Evolutionary conservation across 306 rosid genomes (phyloP).

Genomic region (Macrotyloma uniflorum): DNA sequence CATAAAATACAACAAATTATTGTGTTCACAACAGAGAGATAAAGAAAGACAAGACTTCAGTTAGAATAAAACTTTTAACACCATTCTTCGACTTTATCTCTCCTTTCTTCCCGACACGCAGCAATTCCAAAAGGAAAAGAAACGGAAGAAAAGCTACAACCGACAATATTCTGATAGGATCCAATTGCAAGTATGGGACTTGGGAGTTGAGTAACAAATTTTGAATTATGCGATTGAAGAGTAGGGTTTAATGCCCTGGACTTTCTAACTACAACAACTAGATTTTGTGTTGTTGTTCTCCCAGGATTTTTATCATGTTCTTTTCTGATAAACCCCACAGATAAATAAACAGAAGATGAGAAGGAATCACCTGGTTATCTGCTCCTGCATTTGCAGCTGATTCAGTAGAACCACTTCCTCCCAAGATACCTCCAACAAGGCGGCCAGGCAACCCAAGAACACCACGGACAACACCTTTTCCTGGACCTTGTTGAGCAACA

Average conservation of each 20-base stretch:
- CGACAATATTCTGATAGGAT: neutral
- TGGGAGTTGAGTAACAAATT: neutral
- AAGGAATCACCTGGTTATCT: constrained; percentile 69
- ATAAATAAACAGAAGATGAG: neutral
- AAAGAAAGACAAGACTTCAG: neutral
- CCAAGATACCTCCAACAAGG: constrained; percentile 90
- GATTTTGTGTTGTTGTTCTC: neutral
- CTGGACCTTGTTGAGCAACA: constrained; percentile 77
- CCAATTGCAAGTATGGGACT: neutral
- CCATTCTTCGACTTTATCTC: neutral
- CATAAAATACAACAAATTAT: neutral
- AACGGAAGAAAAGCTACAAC: neutral
- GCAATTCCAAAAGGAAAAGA: neutral
- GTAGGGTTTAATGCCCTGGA: neutral
- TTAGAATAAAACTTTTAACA: neutral
- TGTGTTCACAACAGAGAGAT: neutral
- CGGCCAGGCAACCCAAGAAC: constrained; percentile 94
- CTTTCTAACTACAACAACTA: neutral
- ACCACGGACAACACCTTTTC: constrained; percentile 97
- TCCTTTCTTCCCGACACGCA: neutral
- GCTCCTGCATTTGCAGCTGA: constrained; percentile 55
- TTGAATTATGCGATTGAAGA: neutral
- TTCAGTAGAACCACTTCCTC: constrained; percentile 66
- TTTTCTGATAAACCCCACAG: neutral
- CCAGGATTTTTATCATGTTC: neutral